phyloP scores from a whole-genome alignment of 306 rosid species.

The Mimosa bimucronata region DNA sequence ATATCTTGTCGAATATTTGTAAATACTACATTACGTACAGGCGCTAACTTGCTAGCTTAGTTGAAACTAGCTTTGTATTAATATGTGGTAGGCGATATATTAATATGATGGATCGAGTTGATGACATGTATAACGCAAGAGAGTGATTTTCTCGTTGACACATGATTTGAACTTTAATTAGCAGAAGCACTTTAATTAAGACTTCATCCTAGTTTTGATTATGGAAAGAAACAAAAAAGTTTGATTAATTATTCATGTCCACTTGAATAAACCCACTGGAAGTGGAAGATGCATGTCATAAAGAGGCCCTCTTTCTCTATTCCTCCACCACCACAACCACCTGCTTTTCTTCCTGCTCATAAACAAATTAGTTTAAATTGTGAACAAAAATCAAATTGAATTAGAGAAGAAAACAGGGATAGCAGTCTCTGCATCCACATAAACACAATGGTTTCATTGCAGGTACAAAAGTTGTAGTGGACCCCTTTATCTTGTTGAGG shows the following conservation, averaged over 20 bases:
- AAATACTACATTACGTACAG: background rate
- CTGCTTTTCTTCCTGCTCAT: background rate
- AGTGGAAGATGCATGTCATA: background rate
- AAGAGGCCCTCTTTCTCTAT: conserved; percentile 16
- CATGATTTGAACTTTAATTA: background rate
- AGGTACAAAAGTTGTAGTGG: conserved; percentile 13
- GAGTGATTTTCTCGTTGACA: background rate
- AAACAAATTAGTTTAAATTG: background rate
- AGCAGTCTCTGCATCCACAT: background rate
- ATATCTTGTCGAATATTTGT: background rate
- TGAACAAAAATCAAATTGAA: background rate
- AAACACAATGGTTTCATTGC: background rate
- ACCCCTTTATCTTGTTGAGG: background rate
- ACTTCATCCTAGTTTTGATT: background rate
- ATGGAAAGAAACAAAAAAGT: background rate
- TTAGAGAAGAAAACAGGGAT: background rate
- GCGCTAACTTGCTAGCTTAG: background rate
- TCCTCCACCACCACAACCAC: background rate
- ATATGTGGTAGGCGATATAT: background rate
- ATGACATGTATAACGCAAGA: background rate
- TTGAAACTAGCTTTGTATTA: background rate
- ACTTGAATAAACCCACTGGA: conserved; percentile 1
- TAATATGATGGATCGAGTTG: background rate
- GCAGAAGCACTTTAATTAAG: background rate
- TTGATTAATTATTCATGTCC: background rate